A percentile compares a stretch with the other conserved stretches of the same genome.
Conservation (phyloP, 768 basidiomycete species). For the Xanthoconium stramineum region DNA sequence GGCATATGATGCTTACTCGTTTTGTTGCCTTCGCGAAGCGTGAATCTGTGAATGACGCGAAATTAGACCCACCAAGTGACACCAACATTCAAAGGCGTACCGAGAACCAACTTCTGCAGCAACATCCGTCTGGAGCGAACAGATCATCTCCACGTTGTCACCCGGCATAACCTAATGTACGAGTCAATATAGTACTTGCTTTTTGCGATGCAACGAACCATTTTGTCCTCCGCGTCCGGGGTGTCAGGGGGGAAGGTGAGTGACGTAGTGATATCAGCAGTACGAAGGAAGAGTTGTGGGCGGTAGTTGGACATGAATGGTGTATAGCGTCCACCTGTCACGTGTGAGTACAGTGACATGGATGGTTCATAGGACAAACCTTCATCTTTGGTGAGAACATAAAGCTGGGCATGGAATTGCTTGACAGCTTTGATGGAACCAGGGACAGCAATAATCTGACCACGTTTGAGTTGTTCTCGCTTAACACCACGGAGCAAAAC, state of each 20-base stretch:
- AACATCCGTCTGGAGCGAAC: constrained; percentile 78
- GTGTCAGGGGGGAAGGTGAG: constrained; percentile 88
- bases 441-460: constrained; percentile 86
- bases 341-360: constrained; percentile 39
- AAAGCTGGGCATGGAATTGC: constrained; percentile 93
- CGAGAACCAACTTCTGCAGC: constrained; percentile 87
- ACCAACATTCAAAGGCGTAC: constrained; percentile 28
- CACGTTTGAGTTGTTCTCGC: constrained; percentile 92
- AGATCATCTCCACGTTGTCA: constrained; percentile 93
- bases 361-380: constrained; percentile 40
- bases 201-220: constrained; percentile 46
- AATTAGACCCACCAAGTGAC: neutral
- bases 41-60: constrained; percentile 49
- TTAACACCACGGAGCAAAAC: constrained; percentile 94
- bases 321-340: constrained; percentile 70
- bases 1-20: constrained; percentile 55
- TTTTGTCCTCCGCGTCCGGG: constrained; percentile 77
- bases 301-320: constrained; percentile 94
- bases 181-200: neutral
- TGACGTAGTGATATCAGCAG: constrained; percentile 85
- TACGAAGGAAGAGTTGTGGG: constrained; percentile 94
- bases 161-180: constrained; percentile 84
- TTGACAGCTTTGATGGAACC: constrained; percentile 92
- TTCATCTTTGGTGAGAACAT: constrained; percentile 44
- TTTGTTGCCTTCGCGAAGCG: constrained; percentile 91